Percentiles rank a stretch among this genome's conserved stretches.
These are phyloP conservation scores for Pythium folliculosum DNA, from an alignment of 352 stramenopile species.

Conservation along the genomic window DNA sequence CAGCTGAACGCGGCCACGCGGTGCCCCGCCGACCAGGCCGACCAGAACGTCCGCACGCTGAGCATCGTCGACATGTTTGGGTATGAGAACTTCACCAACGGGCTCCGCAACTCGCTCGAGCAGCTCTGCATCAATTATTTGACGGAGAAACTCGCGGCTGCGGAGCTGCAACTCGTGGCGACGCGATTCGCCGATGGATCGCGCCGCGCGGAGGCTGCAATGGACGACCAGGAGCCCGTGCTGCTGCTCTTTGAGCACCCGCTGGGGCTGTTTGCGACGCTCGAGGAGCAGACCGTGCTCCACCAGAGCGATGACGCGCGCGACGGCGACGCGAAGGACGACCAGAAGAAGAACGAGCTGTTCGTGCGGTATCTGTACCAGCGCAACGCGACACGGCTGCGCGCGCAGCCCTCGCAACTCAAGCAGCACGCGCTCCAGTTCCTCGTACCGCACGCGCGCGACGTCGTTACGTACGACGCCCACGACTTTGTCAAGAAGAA, in stretches of 20 bases:
- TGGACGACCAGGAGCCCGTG: background rate
- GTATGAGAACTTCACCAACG: slow-evolving; percentile 61
- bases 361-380: slow-evolving; percentile 70
- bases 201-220: background rate
- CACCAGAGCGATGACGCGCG: slow-evolving; percentile 50
- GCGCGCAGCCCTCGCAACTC: slow-evolving; percentile 27
- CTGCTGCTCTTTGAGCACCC: slow-evolving; percentile 42
- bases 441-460: slow-evolving; percentile 49
- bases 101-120: slow-evolving; percentile 60
- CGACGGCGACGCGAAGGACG: slow-evolving; percentile 37
- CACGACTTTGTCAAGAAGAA: slow-evolving; percentile 74
- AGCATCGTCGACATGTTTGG: slow-evolving; percentile 78
- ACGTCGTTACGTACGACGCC: slow-evolving; percentile 55
- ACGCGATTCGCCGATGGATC: background rate
- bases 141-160: slow-evolving; percentile 71
- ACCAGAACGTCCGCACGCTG: slow-evolving; percentile 18
- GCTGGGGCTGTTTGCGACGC: slow-evolving; percentile 58
- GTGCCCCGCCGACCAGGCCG: background rate
- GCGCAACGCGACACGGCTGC: slow-evolving; percentile 36
- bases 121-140: slow-evolving; percentile 85
- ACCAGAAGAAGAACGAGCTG: slow-evolving; percentile 67
- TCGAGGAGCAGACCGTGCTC: slow-evolving; percentile 70
- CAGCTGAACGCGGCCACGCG: slow-evolving; percentile 46
- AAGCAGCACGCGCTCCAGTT: slow-evolving; percentile 39
- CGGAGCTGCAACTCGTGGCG: slow-evolving; percentile 33